Percentiles rank a stretch among this genome's conserved stretches.
Evolutionary conservation across 148 eudicot genomes (phyloP).

Genomic region (Fallopia convolvulus): DNA sequence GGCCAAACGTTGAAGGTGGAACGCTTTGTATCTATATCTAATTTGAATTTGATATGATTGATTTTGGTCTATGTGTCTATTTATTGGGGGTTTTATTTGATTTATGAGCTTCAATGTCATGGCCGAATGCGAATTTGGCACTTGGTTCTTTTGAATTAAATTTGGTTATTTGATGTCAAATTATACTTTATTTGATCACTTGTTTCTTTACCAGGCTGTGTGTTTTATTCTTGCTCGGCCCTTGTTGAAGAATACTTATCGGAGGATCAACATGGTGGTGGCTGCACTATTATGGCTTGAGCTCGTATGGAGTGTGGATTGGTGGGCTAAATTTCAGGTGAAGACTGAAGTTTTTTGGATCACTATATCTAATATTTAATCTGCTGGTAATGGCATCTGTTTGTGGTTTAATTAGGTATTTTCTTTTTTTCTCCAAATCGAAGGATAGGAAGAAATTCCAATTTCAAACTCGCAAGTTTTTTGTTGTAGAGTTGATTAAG

Average conservation of each 20-base stretch:
- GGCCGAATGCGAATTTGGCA: neutral
- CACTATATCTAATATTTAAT: neutral
- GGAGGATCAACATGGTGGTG: constrained; percentile 64
- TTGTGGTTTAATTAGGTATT: neutral
- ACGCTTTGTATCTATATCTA: neutral
- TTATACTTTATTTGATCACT: neutral
- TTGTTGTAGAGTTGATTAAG: neutral
- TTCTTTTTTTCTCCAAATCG: neutral
- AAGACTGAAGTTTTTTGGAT: neutral
- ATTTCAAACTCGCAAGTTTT: neutral
- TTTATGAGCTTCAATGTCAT: neutral
- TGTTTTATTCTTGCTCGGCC: constrained; percentile 62
- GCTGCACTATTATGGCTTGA: constrained; percentile 85
- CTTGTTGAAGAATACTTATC: constrained; percentile 55
- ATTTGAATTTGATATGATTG: neutral
- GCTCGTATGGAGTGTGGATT: constrained; percentile 87
- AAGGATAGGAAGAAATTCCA: neutral
- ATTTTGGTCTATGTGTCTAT: neutral
- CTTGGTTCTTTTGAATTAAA: neutral
- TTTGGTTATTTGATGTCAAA: neutral
- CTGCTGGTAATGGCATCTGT: neutral
- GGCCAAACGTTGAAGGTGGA: too few species aligned
- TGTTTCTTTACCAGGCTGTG: constrained; percentile 33
- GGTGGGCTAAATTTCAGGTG: constrained; percentile 96
- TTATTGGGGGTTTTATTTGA: neutral